phyloP scores from a whole-genome alignment of 2,329 filamentous ascomycete species.

The Aspergillus aculeatus region DNA sequence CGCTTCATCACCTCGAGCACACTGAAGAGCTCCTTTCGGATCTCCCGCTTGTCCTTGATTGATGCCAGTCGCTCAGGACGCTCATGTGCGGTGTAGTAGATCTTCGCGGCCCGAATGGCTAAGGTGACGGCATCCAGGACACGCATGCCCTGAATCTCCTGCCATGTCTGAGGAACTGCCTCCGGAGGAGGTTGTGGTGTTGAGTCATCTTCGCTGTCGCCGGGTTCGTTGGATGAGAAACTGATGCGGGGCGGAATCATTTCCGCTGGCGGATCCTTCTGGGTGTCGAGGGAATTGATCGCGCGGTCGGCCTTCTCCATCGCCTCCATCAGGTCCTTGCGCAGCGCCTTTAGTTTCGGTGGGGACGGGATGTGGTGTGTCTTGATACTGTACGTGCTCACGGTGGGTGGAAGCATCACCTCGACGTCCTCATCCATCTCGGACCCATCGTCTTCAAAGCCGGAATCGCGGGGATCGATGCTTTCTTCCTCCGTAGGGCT shows the following conservation, averaged over 20 bases:
- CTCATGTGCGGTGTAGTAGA: constrained; percentile 94
- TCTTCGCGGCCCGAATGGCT: constrained; percentile 91
- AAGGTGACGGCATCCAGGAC: constrained; percentile 89
- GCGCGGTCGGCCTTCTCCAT: constrained; percentile 69
- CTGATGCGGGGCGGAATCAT: constrained; percentile 31
- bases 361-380: constrained; percentile 79
- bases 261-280: constrained; percentile 29
- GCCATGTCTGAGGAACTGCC: constrained; percentile 62
- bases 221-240: constrained; percentile 30
- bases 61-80: constrained; percentile 78
- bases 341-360: constrained; percentile 77
- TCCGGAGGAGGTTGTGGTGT: constrained; percentile 19
- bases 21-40: constrained; percentile 77
- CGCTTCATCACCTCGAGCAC: constrained; percentile 90
- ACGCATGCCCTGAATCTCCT: constrained; percentile 87
- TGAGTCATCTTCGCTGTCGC: constrained; percentile 47
- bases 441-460: constrained; percentile 47
- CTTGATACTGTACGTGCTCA: constrained; percentile 89
- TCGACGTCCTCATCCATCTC: constrained; percentile 62
- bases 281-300: constrained; percentile 51
- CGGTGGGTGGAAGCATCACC: constrained; percentile 90
- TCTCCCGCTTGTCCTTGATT: constrained; percentile 82
- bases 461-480: constrained; percentile 36
- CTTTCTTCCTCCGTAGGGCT: constrained; percentile 49
- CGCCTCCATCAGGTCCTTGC: constrained; percentile 65